A percentile compares a stretch with the other conserved stretches of the same genome.
Conservation (phyloP, 768 basidiomycete genomes). For the Nidularia sp. region DNA sequence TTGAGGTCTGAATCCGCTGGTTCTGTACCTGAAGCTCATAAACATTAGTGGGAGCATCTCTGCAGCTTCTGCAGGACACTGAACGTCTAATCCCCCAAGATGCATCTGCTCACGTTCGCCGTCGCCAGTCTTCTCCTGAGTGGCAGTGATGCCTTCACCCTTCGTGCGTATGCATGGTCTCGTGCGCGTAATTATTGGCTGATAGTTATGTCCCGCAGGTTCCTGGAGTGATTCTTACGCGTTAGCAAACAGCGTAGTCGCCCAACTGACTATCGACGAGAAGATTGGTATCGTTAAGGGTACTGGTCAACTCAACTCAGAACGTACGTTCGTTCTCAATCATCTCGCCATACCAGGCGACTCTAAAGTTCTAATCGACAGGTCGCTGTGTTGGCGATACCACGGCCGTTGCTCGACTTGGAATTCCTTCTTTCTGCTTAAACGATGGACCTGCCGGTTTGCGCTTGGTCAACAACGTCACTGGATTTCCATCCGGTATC, state of each 20-base stretch:
- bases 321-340: slow-evolving; percentile 17
- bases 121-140: background rate
- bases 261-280: slow-evolving; percentile 39
- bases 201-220: slow-evolving; percentile 17
- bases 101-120: background rate
- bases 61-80: background rate
- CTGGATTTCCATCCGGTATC: slow-evolving; percentile 57
- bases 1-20: no score
- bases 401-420: slow-evolving; percentile 31
- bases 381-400: slow-evolving; percentile 48
- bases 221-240: slow-evolving; percentile 41
- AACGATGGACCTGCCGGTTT: slow-evolving; percentile 47
- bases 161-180: background rate
- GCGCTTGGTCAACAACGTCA: slow-evolving; percentile 37
- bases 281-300: slow-evolving; percentile 43
- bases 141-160: background rate
- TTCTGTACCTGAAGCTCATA: no score
- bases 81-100: background rate
- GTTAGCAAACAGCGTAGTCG: slow-evolving; percentile 29
- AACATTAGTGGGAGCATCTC: no score
- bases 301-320: slow-evolving; percentile 37
- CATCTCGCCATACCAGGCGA: background rate
- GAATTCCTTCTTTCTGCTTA: slow-evolving; percentile 41
- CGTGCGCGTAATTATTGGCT: no score
- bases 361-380: slow-evolving; percentile 7